These are phyloP conservation scores for Stagonosporopsis vannaccii DNA, from an alignment of 2,329 filamentous ascomycete species.

Conservation along the genomic window DNA sequence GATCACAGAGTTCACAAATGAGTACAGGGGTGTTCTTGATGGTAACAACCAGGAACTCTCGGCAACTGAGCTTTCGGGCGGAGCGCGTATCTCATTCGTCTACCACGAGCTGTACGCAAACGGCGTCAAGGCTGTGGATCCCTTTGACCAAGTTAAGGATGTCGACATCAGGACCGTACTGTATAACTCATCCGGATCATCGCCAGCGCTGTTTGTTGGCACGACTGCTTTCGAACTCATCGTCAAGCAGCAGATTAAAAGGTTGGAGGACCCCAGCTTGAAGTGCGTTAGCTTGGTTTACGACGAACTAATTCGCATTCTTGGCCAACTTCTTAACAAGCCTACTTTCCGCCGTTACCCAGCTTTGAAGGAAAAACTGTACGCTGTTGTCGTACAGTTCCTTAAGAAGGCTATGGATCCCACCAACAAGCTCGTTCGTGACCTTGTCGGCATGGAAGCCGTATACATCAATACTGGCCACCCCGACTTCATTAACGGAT, in stretches of 20 bases:
- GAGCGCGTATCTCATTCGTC: slow-evolving; percentile 97
- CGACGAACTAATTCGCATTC: slow-evolving; percentile 94
- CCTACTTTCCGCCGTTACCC: slow-evolving; percentile 91
- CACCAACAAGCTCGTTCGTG: slow-evolving; percentile 93
- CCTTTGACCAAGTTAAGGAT: slow-evolving; percentile 97
- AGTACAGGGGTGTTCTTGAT: slow-evolving; percentile 94
- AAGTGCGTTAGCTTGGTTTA: slow-evolving; percentile 98
- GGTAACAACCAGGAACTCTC: slow-evolving; percentile 97
- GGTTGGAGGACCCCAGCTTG: slow-evolving; percentile 92
- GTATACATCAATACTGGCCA: slow-evolving; percentile 99
- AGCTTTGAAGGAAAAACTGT: slow-evolving; percentile 95
- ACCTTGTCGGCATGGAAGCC: slow-evolving; percentile 93
- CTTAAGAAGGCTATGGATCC: slow-evolving; percentile 99
- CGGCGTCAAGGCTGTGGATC: slow-evolving; percentile 96
- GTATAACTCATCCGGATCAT: slow-evolving; percentile 99
- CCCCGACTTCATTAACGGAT: slow-evolving; percentile 95
- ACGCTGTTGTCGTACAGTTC: slow-evolving; percentile 88
- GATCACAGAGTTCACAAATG: slow-evolving; percentile 98
- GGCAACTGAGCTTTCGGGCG: slow-evolving; percentile 91
- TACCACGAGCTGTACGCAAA: slow-evolving; percentile 99
- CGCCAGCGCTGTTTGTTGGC: slow-evolving; percentile 93
- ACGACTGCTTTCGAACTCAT: slow-evolving; percentile 98
- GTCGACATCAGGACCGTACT: slow-evolving; percentile 95
- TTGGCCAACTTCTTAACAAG: slow-evolving; percentile 88
- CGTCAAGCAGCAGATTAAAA: slow-evolving; percentile 97